Conservation (phyloP, 2,329 filamentous ascomycete species). For the Drechslerella stenobrocha region DNA sequence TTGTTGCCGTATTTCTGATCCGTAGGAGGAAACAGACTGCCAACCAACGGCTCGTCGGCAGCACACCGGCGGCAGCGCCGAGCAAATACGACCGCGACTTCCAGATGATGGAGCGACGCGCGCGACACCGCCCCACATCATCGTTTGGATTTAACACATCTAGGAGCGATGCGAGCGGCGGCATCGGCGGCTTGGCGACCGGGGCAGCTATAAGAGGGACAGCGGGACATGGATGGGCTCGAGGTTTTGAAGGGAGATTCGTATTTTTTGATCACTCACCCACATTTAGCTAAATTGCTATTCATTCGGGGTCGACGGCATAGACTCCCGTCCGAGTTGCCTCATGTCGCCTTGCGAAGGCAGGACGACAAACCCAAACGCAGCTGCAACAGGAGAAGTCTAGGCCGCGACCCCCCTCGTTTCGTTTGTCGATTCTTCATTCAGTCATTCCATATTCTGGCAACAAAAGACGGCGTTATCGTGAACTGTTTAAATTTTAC, state of each 20-base stretch:
- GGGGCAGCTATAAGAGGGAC: constrained; percentile 22
- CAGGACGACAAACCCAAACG: no score
- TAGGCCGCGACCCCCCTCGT: background rate
- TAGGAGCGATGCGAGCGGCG: constrained; percentile 36
- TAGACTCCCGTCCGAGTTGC: no score
- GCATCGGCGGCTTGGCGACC: constrained; percentile 23
- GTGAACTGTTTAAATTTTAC: background rate
- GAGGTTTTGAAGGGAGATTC: no score
- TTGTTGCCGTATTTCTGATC: constrained; percentile 37
- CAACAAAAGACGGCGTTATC: constrained; percentile 3
- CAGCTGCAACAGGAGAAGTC: background rate
- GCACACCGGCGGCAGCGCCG: constrained; percentile 10
- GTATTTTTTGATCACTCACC: background rate
- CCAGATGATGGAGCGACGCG: constrained; percentile 46
- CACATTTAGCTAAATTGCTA: background rate
- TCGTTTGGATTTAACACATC: constrained; percentile 47
- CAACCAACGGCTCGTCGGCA: constrained; percentile 21
- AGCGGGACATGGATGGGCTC: constrained; percentile 36
- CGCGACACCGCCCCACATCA: constrained; percentile 30
- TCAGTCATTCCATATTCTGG: background rate
- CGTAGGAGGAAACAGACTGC: constrained; percentile 28
- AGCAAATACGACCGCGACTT: constrained; percentile 46
- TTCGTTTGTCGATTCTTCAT: constrained; percentile 2
- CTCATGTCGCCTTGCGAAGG: background rate
- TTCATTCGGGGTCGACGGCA: background rate